Conservation (phyloP, 2,329 filamentous ascomycete species). For the Pseudogymnoascus sp. region DNA sequence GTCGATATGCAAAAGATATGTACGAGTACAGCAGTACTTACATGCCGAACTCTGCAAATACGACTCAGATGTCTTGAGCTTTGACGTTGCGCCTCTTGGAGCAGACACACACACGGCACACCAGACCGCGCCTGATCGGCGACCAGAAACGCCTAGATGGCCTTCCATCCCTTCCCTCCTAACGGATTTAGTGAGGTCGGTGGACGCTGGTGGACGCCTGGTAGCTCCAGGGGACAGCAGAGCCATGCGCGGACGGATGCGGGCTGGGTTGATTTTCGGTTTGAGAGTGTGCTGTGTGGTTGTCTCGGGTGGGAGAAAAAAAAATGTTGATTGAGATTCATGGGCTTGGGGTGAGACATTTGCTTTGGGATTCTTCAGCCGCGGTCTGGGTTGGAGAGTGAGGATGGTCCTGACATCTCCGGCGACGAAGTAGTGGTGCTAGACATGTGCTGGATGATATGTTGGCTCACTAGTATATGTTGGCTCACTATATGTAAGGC, state of each 20-base stretch:
- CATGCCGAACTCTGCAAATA: not conserved
- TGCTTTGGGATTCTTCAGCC: not conserved
- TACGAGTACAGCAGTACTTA: not conserved
- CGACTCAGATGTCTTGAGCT: not conserved
- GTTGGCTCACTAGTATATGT: not conserved
- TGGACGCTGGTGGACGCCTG: not conserved
- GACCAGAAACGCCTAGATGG: not conserved
- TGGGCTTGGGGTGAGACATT: not conserved
- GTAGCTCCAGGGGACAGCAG: not conserved
- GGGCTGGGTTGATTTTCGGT: not conserved
- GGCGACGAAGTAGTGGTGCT: not conserved
- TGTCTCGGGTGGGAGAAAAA: not conserved
- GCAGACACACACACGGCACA: not conserved
- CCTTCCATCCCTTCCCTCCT: not conserved
- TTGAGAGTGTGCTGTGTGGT: not conserved
- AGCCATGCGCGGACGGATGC: not conserved
- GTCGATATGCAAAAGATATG: too few species aligned
- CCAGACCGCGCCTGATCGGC: not conserved
- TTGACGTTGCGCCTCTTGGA: not conserved
- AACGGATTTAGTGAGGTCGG: not conserved
- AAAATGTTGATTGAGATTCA: not conserved
- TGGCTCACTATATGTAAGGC: not conserved
- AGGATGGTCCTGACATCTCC: not conserved
- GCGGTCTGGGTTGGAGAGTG: not conserved
- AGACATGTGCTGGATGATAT: not conserved